Base-by-base conservation (phyloP, 108 stramenopile species). In the Stephanodiscus minutulus region DNA sequence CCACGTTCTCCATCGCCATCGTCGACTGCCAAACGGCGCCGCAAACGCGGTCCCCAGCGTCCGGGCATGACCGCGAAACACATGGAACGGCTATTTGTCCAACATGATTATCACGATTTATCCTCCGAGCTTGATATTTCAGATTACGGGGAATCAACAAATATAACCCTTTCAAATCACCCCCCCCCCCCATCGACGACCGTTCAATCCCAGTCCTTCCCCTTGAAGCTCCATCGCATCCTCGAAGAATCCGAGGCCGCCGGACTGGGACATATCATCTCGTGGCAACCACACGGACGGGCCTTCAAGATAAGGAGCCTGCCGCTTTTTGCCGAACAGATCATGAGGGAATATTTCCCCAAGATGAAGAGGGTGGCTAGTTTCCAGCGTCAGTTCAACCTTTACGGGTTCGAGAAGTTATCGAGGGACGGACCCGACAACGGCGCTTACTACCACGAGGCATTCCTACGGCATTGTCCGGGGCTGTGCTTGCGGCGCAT, bases 51-150 rank as follows among this genome's bases (percentile, higher is more conserved):
- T 68, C 84, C 89, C 15, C 86, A 90, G 61, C 87, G 84, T 53
- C 86, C 89, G n/a, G 89, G 89, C n/a, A 85, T 85, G 66, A 91
- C 90, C 3, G 90, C 90, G 43, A 87, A 85, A 54, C 64, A 70
- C 43, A 79, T 87, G 59, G 83, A 82, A 10, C 84, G 90, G 18
- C 90, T 87, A 68, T 91, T 88, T 67, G 87, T 91, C 28, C 68
- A 82, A 17, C 91, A 89, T 75, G 83, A 87, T 52, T 91, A 91
- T 66, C 86, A 86, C 61, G 88, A 91, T 64, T 84, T 84, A 35
- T 58, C 88, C 12, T 31, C 61, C 11, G 85, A 87, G 60, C 31
- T 46, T 41, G 80, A 72, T 29, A 61, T 54, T n/a, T n/a, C n/a
- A n/a, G n/a, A n/a, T n/a, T n/a, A n/a, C n/a, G n/a, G n/a, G n/a